Evolutionary conservation across 345 rosid genomes (phyloP).

Genomic region (Citrus glauca): DNA sequence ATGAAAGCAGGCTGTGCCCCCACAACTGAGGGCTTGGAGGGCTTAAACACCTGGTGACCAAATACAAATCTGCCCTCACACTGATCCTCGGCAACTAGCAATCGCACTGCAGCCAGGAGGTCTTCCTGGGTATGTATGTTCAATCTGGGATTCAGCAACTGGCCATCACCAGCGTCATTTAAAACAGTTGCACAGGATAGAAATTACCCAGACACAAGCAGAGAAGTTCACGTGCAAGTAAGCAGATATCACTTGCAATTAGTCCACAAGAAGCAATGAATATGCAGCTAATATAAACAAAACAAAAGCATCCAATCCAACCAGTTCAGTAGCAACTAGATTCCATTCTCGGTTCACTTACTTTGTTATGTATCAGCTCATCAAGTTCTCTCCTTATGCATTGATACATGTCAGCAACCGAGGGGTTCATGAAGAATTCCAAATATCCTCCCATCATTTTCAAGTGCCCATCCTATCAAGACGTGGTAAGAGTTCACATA

Average conservation of each 20-base stretch:
- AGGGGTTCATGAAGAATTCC: conserved; percentile 81
- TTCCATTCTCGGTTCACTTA: conserved; percentile 29
- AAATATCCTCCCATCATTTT: conserved; percentile 90
- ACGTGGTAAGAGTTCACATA: neutral
- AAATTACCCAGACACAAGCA: neutral
- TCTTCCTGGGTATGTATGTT: conserved; percentile 44
- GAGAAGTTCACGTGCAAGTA: neutral
- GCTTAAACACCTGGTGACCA: conserved; percentile 48
- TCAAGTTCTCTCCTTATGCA: conserved; percentile 74
- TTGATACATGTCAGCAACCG: conserved; percentile 56
- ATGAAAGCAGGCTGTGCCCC: conserved; percentile 30
- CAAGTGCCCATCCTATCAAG: conserved; percentile 75
- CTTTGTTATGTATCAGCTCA: conserved; percentile 72
- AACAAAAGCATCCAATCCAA: conserved; percentile 1
- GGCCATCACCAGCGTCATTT: conserved; percentile 24
- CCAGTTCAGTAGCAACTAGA: conserved; percentile 7
- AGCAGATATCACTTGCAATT: neutral
- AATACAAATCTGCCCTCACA: conserved; percentile 75
- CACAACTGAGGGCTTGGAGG: conserved; percentile 27
- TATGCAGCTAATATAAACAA: neutral
- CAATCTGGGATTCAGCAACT: conserved; percentile 73
- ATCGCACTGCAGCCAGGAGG: conserved; percentile 56
- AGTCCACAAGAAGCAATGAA: neutral
- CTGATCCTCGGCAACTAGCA: conserved; percentile 55
- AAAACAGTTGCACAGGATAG: neutral